Conservation (phyloP, 352 stramenopile genomes). For the Globisporangium solare region DNA sequence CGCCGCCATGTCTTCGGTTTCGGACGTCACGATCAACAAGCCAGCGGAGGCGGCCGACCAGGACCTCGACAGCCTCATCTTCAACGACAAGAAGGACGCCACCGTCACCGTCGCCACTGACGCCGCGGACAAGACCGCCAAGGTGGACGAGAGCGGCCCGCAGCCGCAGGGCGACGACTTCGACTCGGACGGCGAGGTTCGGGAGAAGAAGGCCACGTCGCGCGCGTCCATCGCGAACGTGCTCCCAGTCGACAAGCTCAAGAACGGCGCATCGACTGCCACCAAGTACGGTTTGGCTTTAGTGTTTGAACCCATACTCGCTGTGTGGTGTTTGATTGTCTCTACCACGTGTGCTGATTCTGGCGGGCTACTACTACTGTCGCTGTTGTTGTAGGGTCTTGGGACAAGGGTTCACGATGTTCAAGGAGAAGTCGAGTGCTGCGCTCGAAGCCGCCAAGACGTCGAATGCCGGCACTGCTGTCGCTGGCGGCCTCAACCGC, state of each 20-base stretch:
- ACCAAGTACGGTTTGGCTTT: conserved; percentile 47
- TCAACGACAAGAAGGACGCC: conserved; percentile 65
- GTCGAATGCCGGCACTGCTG: conserved; percentile 65
- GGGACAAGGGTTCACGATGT: conserved; percentile 53
- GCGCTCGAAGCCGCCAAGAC: conserved; percentile 73
- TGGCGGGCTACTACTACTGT: too few species aligned
- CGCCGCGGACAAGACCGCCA: conserved; percentile 12
- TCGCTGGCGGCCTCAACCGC: conserved; percentile 58
- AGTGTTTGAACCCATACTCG: neutral
- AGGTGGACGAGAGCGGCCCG: conserved; percentile 15
- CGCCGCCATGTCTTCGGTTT: conserved; percentile 3
- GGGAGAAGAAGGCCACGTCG: conserved; percentile 44
- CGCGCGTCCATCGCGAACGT: conserved; percentile 73
- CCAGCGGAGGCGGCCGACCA: conserved; percentile 34
- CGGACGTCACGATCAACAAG: neutral
- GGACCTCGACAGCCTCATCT: conserved; percentile 84
- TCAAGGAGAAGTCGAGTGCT: conserved; percentile 72
- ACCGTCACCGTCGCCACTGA: conserved; percentile 21
- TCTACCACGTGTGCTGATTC: too few species aligned
- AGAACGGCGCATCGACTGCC: conserved; percentile 80
- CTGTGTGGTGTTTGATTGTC: too few species aligned
- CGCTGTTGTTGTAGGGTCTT: conserved; percentile 37
- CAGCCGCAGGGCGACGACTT: conserved; percentile 24
- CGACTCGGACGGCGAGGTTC: conserved; percentile 40
- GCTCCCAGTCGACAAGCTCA: conserved; percentile 83